phyloP scores from a whole-genome alignment of 345 rosid species.

The Draba incana region DNA sequence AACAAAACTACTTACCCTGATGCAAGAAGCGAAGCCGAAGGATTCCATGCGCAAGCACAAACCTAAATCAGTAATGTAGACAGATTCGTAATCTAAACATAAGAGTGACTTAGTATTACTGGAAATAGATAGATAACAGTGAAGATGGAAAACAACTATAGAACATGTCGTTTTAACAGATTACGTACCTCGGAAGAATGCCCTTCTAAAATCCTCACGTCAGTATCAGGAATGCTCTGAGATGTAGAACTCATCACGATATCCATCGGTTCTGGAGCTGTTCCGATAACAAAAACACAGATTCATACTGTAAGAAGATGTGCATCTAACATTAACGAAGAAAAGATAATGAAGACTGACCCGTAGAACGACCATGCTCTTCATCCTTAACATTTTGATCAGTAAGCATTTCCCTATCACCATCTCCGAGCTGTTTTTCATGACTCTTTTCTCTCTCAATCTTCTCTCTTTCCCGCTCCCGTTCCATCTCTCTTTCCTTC shows the following conservation, averaged over 20 bases:
- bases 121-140: constrained; percentile 5
- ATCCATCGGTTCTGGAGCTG: constrained; percentile 88
- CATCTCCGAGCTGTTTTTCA: constrained; percentile 67
- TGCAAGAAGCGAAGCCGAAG: constrained; percentile 97
- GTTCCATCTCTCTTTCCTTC: constrained; percentile 38
- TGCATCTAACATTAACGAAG: constrained; percentile 16
- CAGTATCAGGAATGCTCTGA: constrained; percentile 73
- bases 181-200: constrained; percentile 92
- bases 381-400: constrained; percentile 53
- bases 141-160: constrained; percentile 5
- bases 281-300: not conserved
- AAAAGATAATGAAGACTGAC: constrained; percentile 39
- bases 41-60: constrained; percentile 99
- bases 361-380: constrained; percentile 63
- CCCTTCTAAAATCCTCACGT: constrained; percentile 94
- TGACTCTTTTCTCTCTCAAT: constrained; percentile 62
- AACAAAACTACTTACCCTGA: constrained; percentile 74
- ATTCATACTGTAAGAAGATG: constrained; percentile 7
- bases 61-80: constrained; percentile 54
- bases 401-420: constrained; percentile 52
- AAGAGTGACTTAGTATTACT: constrained; percentile 4
- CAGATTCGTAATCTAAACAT: not conserved
- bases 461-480: constrained; percentile 53
- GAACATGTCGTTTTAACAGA: constrained; percentile 13
- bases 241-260: constrained; percentile 53